phyloP scores from a whole-genome alignment of 2,329 filamentous ascomycete species.

The Aaosphaeria pasadenensis region DNA sequence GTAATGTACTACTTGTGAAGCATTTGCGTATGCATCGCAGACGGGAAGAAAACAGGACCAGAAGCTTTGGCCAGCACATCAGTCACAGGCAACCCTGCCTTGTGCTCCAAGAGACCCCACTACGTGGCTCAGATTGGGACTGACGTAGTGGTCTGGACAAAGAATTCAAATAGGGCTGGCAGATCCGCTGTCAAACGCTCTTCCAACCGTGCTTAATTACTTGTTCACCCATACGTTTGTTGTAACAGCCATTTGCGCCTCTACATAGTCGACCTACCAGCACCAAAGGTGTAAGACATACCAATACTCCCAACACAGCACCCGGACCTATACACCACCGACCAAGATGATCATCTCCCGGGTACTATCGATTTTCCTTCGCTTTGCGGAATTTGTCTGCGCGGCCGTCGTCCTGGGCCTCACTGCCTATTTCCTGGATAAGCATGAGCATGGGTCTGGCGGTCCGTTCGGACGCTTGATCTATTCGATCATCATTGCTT shows the following conservation, averaged over 20 bases:
- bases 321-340: background rate
- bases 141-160: no score
- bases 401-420: slow-evolving; percentile 54
- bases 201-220: background rate
- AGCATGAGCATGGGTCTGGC: slow-evolving; percentile 37
- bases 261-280: background rate
- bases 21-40: no score
- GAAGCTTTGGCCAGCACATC: background rate
- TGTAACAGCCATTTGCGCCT: background rate
- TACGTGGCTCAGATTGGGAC: background rate
- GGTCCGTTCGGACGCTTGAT: slow-evolving; percentile 66
- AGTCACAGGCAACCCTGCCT: background rate
- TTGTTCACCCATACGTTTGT: background rate
- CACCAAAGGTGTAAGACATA: background rate
- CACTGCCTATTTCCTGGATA: slow-evolving; percentile 20
- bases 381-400: slow-evolving; percentile 64
- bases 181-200: background rate
- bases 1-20: no score
- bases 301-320: background rate
- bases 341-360: slow-evolving; percentile 40
- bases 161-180: background rate
- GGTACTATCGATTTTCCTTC: slow-evolving; percentile 56
- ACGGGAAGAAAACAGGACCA: no score
- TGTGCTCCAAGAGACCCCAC: background rate
- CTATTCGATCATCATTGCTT: slow-evolving; percentile 71